Conservation (phyloP, 208 protist genomes). For the Wallacemonas rigidus region DNA sequence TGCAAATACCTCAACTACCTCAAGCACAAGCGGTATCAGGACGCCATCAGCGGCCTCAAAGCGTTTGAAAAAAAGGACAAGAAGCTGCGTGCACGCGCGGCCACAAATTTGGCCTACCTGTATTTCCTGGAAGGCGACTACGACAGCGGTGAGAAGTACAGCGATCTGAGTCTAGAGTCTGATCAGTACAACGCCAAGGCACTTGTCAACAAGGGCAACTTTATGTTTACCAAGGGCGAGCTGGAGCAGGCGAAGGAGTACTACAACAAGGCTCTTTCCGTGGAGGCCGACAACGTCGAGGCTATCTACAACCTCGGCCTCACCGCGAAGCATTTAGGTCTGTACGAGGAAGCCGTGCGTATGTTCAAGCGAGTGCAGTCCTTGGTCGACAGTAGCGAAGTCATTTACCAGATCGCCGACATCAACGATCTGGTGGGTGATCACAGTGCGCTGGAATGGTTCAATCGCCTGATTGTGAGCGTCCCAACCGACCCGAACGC, state of each 20-base stretch:
- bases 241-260: constrained; percentile 92
- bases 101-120: constrained; percentile 97
- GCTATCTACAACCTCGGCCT: constrained; percentile 97
- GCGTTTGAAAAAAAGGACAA: constrained; percentile 96
- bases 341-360: constrained; percentile 93
- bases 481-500: constrained; percentile 95
- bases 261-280: constrained; percentile 94
- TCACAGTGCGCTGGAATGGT: constrained; percentile 76
- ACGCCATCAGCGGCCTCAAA: constrained; percentile 94
- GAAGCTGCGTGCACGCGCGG: constrained; percentile 85
- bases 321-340: constrained; percentile 86
- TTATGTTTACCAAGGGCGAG: constrained; percentile 87
- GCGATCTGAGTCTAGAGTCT: constrained; percentile 92
- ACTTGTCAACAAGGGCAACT: constrained; percentile 98
- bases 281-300: constrained; percentile 97
- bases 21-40: constrained; percentile 93
- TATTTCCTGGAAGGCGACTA: constrained; percentile 98
- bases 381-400: constrained; percentile 94
- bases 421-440: constrained; percentile 88
- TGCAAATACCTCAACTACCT: constrained; percentile 95
- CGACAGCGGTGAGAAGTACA: constrained; percentile 96
- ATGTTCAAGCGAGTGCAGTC: constrained; percentile 95
- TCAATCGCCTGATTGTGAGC: constrained; percentile 83
- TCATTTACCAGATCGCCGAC: constrained; percentile 95
- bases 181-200: constrained; percentile 97